A percentile compares a stretch with the other conserved stretches of the same genome.
Conservation (phyloP, 345 rosid species). For the Raphanus sativus region DNA sequence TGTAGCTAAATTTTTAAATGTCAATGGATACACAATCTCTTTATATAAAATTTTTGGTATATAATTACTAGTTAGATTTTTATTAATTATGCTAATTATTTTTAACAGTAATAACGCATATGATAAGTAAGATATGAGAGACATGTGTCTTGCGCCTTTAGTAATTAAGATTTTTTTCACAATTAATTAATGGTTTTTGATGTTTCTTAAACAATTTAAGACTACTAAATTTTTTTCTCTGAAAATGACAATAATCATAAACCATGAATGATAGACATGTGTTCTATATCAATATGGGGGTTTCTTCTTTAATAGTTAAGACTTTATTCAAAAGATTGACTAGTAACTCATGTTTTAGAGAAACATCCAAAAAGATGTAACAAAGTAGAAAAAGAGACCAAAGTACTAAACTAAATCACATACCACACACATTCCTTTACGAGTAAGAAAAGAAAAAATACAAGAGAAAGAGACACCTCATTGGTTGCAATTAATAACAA, state of each 20-base stretch:
- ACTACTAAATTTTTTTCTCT: neutral
- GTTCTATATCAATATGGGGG: conserved; percentile 5
- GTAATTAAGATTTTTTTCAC: too few species aligned
- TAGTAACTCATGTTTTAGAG: neutral
- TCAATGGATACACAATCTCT: too few species aligned
- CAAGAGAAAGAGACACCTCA: neutral
- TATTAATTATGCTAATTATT: neutral
- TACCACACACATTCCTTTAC: neutral
- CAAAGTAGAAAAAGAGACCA: neutral
- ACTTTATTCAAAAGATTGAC: neutral
- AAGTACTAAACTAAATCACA: neutral
- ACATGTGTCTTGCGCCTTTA: neutral
- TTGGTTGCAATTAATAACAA: neutral
- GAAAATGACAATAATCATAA: conserved; percentile 4
- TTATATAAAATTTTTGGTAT: too few species aligned
- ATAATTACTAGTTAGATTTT: too few species aligned
- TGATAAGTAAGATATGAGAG: neutral
- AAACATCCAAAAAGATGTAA: neutral
- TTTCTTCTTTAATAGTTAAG: neutral
- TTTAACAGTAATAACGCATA: neutral
- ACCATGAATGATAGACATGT: conserved; percentile 8
- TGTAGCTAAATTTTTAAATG: neutral
- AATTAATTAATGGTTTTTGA: neutral
- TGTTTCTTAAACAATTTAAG: neutral
- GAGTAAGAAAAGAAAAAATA: neutral